Evolutionary conservation across 2,329 filamentous ascomycete species (phyloP), one percentile per base, ranked within the genome.

Genomic region (Orbilia blumenaviensis): DNA sequence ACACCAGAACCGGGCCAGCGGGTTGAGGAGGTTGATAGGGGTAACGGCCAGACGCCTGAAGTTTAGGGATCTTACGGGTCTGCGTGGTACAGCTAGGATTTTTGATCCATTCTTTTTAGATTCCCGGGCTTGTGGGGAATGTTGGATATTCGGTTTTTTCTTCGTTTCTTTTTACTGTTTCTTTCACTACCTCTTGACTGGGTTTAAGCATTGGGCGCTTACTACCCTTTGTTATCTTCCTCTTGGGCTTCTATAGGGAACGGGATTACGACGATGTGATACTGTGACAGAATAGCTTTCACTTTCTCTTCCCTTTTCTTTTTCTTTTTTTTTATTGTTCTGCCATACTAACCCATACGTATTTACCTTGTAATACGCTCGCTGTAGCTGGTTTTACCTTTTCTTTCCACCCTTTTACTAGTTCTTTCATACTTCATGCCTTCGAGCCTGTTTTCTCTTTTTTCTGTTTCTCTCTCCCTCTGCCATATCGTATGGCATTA

Each of bases 1-100:
- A 67, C 69, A 2, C 69, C 69, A n/a, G 69, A 74, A 18, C 69
- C 61, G 12, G 68, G 68, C 10, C 50, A 66, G 2, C 21, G 25
- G 16, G 42, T 66, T 32, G 69, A 66, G n/a, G 61, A 66, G 25
- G 2, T 38, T 21, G 10, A 61, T 6, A 46, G 69, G 52, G 50
- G 42, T 34, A 41, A 18, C 50, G 61, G 61, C 54, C 62, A 54
- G 50, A 61, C 61, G 23, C 54, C 69, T 62, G 69, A 62, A 25
- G 34, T 66, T 4, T 74, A 74, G 67, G 58, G 32, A 62, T 58
- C 38, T 60, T 72, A 66, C 32, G 52, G 52, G 54, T 18, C 12
- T 12, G 36, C 61, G 21, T 67, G 69, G 67, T 56, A 8, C 52
- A 38, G 29, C 52, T 56, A 38, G 25, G 8, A 2, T 10, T 63